A percentile compares a stretch with the other conserved stretches of the same genome.
These are phyloP conservation scores for Prunus dulcis DNA, from an alignment of 306 rosid genomes.

Conservation along the genomic window DNA sequence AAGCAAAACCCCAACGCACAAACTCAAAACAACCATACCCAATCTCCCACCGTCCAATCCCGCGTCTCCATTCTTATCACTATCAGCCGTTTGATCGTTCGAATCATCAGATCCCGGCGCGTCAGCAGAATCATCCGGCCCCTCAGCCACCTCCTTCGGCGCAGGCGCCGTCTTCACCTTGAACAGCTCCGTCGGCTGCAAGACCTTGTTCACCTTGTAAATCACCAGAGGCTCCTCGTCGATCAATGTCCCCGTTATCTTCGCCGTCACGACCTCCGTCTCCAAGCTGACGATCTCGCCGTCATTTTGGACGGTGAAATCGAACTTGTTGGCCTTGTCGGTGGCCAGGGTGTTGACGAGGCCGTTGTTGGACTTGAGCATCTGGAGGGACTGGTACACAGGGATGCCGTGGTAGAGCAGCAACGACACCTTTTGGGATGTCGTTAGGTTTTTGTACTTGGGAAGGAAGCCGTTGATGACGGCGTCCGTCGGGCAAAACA, in stretches of 20 bases:
- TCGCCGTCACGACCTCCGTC: constrained; percentile 60
- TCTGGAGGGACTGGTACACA: constrained; percentile 65
- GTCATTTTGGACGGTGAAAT: constrained; percentile 68
- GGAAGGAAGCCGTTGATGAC: constrained; percentile 53
- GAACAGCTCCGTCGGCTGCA: constrained; percentile 73
- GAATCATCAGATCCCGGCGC: constrained; percentile 27
- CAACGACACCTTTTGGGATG: constrained; percentile 49
- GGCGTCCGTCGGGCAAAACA: constrained; percentile 79
- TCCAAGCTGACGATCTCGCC: constrained; percentile 75
- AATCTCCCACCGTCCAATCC: constrained; percentile 40
- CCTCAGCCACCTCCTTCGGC: constrained; percentile 10
- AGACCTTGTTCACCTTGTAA: constrained; percentile 61
- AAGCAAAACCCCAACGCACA: constrained; percentile 46
- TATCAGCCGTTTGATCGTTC: constrained; percentile 53
- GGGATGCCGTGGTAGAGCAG: constrained; percentile 74
- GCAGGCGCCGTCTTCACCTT: constrained; percentile 33
- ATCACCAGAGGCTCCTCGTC: constrained; percentile 80
- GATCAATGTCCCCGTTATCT: constrained; percentile 56
- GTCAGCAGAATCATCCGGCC: constrained; percentile 23
- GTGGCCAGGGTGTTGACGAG: constrained; percentile 83
- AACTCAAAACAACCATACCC: constrained; percentile 38
- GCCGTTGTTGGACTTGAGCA: constrained; percentile 75
- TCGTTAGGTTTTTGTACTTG: constrained; percentile 69
- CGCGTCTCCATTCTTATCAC: constrained; percentile 34
- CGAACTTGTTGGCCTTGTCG: constrained; percentile 69